Percentiles rank a stretch among this genome's conserved stretches.
Conservation (phyloP, 2,329 filamentous ascomycete genomes). For the Phyllosticta citribraziliensis region DNA sequence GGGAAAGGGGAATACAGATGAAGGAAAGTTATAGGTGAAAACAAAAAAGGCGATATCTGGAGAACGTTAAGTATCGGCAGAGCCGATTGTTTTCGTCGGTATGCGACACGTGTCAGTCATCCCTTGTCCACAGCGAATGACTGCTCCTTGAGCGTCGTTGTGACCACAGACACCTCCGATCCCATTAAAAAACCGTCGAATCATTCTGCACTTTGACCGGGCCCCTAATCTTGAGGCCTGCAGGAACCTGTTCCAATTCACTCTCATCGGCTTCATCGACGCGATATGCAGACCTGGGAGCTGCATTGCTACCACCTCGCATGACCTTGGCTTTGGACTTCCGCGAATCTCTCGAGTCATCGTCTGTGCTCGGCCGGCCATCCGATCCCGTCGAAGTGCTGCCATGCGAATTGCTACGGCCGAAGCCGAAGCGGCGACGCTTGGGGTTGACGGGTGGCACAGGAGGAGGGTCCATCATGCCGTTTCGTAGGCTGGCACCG, state of each 20-base stretch:
- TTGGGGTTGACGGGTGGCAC: slow-evolving; percentile 52
- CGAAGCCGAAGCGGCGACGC: slow-evolving; percentile 40
- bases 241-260: neutral
- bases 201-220: neutral
- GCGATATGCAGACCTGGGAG: neutral
- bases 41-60: too few relatives aligned
- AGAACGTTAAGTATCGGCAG: too few relatives aligned
- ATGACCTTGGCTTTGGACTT: neutral
- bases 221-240: neutral
- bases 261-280: neutral
- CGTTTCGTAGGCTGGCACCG: slow-evolving; percentile 46
- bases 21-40: neutral
- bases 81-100: too few relatives aligned
- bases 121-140: neutral
- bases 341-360: neutral
- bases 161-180: neutral
- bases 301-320: neutral
- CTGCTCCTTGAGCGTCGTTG: too few relatives aligned
- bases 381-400: slow-evolving; percentile 2
- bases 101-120: neutral
- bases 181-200: neutral
- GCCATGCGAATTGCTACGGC: slow-evolving; percentile 27
- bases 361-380: slow-evolving; percentile 5
- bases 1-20: neutral
- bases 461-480: slow-evolving; percentile 39